Conservation (phyloP, 352 stramenopile genomes). For the Aphanomyces stellatus region DNA sequence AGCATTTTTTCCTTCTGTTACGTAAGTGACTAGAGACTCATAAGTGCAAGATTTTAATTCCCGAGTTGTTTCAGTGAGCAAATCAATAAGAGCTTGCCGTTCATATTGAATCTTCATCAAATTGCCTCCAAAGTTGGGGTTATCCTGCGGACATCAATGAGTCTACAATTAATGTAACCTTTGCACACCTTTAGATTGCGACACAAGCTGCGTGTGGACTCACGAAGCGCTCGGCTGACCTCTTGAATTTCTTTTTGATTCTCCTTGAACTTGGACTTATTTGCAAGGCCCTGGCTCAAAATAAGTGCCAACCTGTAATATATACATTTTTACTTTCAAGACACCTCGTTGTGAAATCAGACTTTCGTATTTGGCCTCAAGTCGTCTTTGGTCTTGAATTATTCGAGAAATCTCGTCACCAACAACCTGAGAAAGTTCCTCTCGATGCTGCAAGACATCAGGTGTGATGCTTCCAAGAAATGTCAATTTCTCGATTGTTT, state of each 20-base stretch:
- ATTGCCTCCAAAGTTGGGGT: conserved; percentile 89
- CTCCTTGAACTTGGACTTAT: conserved; percentile 91
- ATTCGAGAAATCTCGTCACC: conserved; percentile 91
- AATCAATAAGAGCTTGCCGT: conserved; percentile 65
- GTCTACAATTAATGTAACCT: background rate
- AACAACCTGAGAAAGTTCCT: conserved; percentile 88
- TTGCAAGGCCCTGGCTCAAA: conserved; percentile 53
- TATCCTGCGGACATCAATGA: conserved; percentile 37
- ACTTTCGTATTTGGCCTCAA: conserved; percentile 85
- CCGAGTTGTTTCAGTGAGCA: conserved; percentile 46
- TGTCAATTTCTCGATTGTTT: conserved; percentile 85
- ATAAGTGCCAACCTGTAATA: background rate
- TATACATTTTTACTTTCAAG: conserved; percentile 45
- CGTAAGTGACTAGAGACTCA: conserved; percentile 59
- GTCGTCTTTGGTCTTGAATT: conserved; percentile 82
- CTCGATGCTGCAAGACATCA: conserved; percentile 86
- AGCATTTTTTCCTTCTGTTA: conserved; percentile 66
- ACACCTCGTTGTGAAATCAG: conserved; percentile 79
- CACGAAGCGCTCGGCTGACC: conserved; percentile 77
- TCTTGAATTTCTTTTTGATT: conserved; percentile 90
- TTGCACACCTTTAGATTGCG: conserved; percentile 71
- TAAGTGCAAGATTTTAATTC: conserved; percentile 76
- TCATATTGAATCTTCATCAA: conserved; percentile 90
- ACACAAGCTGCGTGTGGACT: conserved; percentile 89
- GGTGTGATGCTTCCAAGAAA: conserved; percentile 88